These are phyloP conservation scores for Triticum dicoccoides DNA, from an alignment of 176 grass and related monocot species.

Conservation along the genomic window DNA sequence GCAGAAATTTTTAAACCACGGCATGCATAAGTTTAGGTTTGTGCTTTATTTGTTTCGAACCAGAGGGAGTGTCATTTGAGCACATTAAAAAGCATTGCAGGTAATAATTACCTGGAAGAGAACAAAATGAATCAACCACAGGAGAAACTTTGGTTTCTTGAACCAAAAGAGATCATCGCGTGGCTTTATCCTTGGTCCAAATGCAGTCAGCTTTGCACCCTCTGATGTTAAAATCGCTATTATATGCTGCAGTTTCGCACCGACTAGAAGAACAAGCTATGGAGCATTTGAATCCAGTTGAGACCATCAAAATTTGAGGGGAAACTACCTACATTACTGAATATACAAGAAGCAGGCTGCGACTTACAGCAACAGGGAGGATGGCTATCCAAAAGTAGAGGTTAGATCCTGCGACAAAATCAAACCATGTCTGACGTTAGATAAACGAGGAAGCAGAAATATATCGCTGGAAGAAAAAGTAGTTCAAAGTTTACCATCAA, in stretches of 20 bases:
- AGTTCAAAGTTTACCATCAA: slow-evolving; percentile 54
- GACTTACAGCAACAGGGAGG: slow-evolving; percentile 72
- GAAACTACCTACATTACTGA: neutral
- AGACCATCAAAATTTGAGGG: neutral
- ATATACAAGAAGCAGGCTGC: neutral
- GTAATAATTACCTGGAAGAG: slow-evolving; percentile 70
- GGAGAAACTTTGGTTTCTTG: slow-evolving; percentile 89
- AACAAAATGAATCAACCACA: slow-evolving; percentile 93
- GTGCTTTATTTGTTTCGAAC: neutral
- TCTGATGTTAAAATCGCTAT: slow-evolving; percentile 89
- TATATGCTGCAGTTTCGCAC: slow-evolving; percentile 91
- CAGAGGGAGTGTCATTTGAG: neutral
- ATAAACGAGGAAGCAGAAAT: neutral
- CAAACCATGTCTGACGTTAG: neutral
- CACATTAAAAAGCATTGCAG: slow-evolving; percentile 1
- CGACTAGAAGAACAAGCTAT: slow-evolving; percentile 94
- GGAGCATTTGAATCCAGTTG: slow-evolving; percentile 18
- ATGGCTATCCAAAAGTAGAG: slow-evolving; percentile 99
- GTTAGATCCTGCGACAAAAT: slow-evolving; percentile 75
- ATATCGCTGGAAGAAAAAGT: neutral
- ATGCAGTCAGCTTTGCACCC: slow-evolving; percentile 66
- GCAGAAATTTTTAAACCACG: slow-evolving; percentile 39
- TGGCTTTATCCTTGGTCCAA: slow-evolving; percentile 64
- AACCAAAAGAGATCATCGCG: slow-evolving; percentile 98
- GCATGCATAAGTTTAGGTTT: neutral